Percentiles rank a stretch among this genome's conserved stretches.
These are phyloP conservation scores for Chalaropsis ovoidea DNA, from an alignment of 2,329 filamentous ascomycete species.

Conservation along the genomic window DNA sequence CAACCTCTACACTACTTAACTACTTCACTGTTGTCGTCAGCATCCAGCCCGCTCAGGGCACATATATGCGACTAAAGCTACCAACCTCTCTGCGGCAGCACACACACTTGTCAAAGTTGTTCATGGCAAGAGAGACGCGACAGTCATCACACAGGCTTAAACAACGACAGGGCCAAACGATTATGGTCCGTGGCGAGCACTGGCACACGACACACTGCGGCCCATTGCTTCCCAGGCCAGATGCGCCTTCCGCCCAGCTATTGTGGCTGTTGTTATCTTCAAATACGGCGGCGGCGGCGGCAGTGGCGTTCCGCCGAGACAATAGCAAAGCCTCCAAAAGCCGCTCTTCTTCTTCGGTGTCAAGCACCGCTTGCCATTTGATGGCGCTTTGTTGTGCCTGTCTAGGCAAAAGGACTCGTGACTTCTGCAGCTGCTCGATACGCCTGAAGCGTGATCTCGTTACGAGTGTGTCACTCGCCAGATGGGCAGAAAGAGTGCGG, in stretches of 20 bases:
- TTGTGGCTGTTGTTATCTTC: background rate
- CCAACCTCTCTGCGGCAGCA: slow-evolving; percentile 82
- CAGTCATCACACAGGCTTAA: slow-evolving; percentile 92
- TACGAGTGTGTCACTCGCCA: slow-evolving; percentile 60
- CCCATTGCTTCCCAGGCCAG: slow-evolving; percentile 56
- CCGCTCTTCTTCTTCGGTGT: slow-evolving; percentile 48
- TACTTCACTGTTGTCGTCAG: background rate
- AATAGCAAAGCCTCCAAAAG: slow-evolving; percentile 52
- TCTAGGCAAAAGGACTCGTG: slow-evolving; percentile 44
- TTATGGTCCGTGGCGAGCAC: slow-evolving; percentile 69
- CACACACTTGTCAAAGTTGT: slow-evolving; percentile 94
- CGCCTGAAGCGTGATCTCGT: slow-evolving; percentile 70
- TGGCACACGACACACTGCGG: slow-evolving; percentile 93
- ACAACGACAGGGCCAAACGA: slow-evolving; percentile 95
- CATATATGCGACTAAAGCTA: slow-evolving; percentile 84
- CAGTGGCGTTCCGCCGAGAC: slow-evolving; percentile 36
- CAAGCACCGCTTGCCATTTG: slow-evolving; percentile 19
- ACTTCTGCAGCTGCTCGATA: slow-evolving; percentile 57
- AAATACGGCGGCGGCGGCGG: slow-evolving; percentile 11
- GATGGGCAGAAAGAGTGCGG: slow-evolving; percentile 66
- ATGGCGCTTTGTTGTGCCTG: slow-evolving; percentile 8
- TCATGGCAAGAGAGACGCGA: slow-evolving; percentile 83
- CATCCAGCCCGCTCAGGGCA: slow-evolving; percentile 46
- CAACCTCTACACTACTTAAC: background rate
- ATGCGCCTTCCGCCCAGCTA: slow-evolving; percentile 29